Percentiles rank a stretch among this genome's conserved stretches.
phyloP scores from a whole-genome alignment of 2,329 filamentous ascomycete species.

The Pyricularia grisea region DNA sequence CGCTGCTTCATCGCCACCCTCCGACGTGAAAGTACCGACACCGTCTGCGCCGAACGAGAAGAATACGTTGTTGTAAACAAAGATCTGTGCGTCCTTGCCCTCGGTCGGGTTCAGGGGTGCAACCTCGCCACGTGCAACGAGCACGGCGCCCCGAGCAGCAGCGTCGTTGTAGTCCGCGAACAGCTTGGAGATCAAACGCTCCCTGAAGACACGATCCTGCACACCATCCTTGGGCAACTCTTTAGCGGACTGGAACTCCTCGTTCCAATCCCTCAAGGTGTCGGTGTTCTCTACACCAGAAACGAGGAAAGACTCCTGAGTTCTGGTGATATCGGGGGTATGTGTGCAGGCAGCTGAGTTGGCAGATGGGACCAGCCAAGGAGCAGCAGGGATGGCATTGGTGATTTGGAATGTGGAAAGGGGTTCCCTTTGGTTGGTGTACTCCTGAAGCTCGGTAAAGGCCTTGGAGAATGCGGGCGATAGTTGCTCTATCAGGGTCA shows the following conservation, averaged over 20 bases:
- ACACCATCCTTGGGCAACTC: constrained; percentile 90
- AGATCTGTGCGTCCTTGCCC: constrained; percentile 87
- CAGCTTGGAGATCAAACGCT: constrained; percentile 87
- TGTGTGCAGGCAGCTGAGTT: constrained; percentile 59
- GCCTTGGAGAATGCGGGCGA: constrained; percentile 74
- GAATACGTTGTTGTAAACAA: constrained; percentile 99
- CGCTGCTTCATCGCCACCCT: constrained; percentile 93
- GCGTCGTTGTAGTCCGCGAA: constrained; percentile 98
- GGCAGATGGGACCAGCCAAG: constrained; percentile 75
- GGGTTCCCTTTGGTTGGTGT: constrained; percentile 77
- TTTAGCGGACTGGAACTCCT: constrained; percentile 94
- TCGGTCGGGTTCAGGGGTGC: constrained; percentile 93
- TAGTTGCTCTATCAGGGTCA: constrained; percentile 67
- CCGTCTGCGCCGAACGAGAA: constrained; percentile 98
- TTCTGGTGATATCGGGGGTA: constrained; percentile 73
- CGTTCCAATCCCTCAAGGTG: constrained; percentile 95
- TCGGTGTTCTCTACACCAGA: constrained; percentile 89
- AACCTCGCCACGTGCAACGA: constrained; percentile 88
- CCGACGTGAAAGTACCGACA: constrained; percentile 91
- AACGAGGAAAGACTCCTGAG: constrained; percentile 87
- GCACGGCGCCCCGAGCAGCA: constrained; percentile 79
- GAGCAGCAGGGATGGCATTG: constrained; percentile 84
- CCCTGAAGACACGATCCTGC: constrained; percentile 91
- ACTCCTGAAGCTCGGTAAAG: constrained; percentile 73
- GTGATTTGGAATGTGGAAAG: constrained; percentile 92